A percentile compares a stretch with the other conserved stretches of the same genome.
phyloP scores from a whole-genome alignment of 2,329 filamentous ascomycete genomes.

The Pseudopithomyces chartarum region DNA sequence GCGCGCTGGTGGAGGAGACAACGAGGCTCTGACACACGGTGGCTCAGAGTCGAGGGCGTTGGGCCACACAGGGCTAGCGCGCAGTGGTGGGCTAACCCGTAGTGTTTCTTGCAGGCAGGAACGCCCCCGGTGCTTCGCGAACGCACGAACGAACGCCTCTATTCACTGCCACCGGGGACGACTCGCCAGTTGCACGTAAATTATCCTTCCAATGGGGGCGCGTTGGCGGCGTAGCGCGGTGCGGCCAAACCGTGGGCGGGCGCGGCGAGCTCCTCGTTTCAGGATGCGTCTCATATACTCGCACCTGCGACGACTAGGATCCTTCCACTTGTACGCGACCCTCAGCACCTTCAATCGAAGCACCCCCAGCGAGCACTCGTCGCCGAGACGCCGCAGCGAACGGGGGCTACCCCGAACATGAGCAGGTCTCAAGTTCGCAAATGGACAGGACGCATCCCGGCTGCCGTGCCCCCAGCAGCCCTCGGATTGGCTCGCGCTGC shows the following conservation, averaged over 20 bases:
- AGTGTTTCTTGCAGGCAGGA: too few species aligned
- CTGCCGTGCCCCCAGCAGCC: slow-evolving; percentile 19
- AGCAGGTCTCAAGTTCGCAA: slow-evolving; percentile 30
- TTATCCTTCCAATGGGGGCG: neutral
- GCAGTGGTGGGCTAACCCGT: neutral
- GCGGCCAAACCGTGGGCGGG: neutral
- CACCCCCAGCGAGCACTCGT: slow-evolving; percentile 7
- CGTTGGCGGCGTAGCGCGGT: neutral
- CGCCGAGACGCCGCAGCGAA: slow-evolving; percentile 10
- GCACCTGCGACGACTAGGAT: slow-evolving; percentile 8
- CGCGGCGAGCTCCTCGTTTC: neutral
- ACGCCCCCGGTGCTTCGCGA: too few species aligned
- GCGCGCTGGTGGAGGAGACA: neutral
- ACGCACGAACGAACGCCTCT: neutral
- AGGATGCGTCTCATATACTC: slow-evolving; percentile 3
- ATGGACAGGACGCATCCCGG: slow-evolving; percentile 17
- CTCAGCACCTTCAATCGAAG: slow-evolving; percentile 13
- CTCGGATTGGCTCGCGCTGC: slow-evolving; percentile 19
- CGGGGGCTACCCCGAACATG: slow-evolving; percentile 26
- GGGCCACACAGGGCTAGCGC: too few species aligned
- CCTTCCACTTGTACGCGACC: slow-evolving; percentile 11
- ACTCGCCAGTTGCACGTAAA: neutral
- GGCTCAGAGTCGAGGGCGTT: neutral
- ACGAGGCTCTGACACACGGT: slow-evolving; percentile 4
- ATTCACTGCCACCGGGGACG: neutral